Evolutionary conservation across 768 basidiomycete species (phyloP), one percentile per base, ranked within the genome.

Genomic region (Crepidotus variabilis): DNA sequence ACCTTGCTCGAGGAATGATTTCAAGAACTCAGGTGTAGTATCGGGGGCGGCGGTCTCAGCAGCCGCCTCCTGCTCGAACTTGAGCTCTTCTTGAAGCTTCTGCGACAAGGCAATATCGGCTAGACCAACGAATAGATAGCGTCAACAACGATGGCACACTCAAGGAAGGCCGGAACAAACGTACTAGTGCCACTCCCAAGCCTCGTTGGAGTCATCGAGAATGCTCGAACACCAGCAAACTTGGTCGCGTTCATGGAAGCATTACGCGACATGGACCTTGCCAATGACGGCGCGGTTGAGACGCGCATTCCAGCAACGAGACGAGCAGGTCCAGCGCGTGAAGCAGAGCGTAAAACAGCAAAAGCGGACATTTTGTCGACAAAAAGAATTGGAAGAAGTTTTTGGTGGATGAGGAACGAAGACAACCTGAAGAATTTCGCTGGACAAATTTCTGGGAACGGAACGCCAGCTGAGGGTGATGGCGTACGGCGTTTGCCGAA

Each of bases 11-110:
- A 83, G 81, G 80, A 98, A 93, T 13, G 78, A 69, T 64, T 82
- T 82, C 65, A 98, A 65, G 68, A 93, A 95, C 47, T 90, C 90
- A 24, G 94, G 94, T 23, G 66, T 65, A 11, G 58, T 56, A 1
- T 67, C 72, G 28, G 28, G 28, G 8, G 28, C 28, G 0, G 65
- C 57, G 10, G 66, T 54, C 32, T 66, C 65, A 32, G 72, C 67
- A 9, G 75, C 71, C 22, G 78, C 74, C 63, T 94, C 87, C 58
- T 82, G 76, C 75, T 99, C 95, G 68, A 89, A 97, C 64, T 86
- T 78, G 63, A 97, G 78, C 75, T 98, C 96, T 68, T 90, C 85
- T 50, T 78, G 70, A 50, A 96, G 76, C 64, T 89, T 92, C 66
- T 87, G 80, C 9, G 85, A 76, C 45, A 98, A 83, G 20, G 82